These are phyloP conservation scores for Coemansia sp. DNA, from an alignment of 192 early-diverging fungal species.

Conservation along the genomic window DNA sequence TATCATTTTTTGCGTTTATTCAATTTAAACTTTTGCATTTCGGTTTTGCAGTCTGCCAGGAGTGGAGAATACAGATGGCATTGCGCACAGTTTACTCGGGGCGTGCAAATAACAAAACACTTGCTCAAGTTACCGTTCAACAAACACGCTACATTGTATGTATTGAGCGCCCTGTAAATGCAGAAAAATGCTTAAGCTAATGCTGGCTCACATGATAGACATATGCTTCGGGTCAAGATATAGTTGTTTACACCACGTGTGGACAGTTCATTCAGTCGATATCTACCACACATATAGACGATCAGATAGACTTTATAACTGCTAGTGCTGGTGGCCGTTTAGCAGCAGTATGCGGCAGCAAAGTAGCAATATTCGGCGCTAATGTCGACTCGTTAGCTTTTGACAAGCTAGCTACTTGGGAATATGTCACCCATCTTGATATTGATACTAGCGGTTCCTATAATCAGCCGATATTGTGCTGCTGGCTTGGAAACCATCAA, in stretches of 20 bases:
- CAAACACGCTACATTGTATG: conserved; percentile 45
- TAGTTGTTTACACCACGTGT: conserved; percentile 27
- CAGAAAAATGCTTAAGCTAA: too few relatives aligned
- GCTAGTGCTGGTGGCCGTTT: conserved; percentile 16
- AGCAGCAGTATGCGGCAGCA: conserved; percentile 17
- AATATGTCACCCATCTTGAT: conserved; percentile 7
- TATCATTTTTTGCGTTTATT: neutral
- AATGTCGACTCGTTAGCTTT: neutral
- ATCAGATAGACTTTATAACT: conserved; percentile 14
- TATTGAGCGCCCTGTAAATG: neutral
- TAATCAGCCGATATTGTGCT: conserved; percentile 5
- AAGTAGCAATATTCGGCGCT: conserved; percentile 15
- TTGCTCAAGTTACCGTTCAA: conserved; percentile 1
- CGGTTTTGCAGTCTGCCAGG: neutral
- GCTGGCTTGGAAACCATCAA: conserved; percentile 19
- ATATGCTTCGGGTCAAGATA: conserved; percentile 44
- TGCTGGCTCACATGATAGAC: conserved; percentile 15
- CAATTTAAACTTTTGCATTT: neutral
- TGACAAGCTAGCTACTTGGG: conserved; percentile 17
- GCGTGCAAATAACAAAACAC: conserved; percentile 44
- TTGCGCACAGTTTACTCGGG: conserved; percentile 40
- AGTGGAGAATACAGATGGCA: conserved; percentile 24
- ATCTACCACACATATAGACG: conserved; percentile 12
- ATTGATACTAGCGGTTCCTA: neutral
- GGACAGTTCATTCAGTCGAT: conserved; percentile 33